Conservation (phyloP, 345 rosid genomes). For the Rubroshorea leprosula region DNA sequence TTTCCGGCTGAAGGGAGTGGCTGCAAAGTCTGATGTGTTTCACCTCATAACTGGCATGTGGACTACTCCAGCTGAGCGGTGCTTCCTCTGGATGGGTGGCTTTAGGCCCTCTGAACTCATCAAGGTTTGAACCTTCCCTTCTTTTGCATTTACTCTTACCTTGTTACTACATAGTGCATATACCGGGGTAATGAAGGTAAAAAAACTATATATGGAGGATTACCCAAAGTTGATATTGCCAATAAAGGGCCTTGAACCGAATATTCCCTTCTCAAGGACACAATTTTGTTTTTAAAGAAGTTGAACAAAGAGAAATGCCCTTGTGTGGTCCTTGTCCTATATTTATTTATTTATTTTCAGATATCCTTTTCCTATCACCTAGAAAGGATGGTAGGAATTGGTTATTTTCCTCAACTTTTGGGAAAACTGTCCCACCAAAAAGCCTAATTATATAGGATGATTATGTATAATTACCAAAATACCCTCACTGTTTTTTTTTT, state of each 20-base stretch:
- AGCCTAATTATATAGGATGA: neutral
- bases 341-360: too few relatives aligned
- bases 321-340: neutral
- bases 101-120: conserved; percentile 90
- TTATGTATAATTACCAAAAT: too few relatives aligned
- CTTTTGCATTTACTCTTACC: neutral
- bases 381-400: neutral
- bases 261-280: conserved; percentile 13
- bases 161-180: neutral
- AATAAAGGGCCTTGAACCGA: neutral
- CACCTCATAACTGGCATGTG: conserved; percentile 88
- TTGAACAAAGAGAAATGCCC: conserved; percentile 2
- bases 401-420: neutral
- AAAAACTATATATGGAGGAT: too few relatives aligned
- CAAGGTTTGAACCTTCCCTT: conserved; percentile 44
- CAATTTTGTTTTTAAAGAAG: conserved; percentile 9
- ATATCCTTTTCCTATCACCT: neutral
- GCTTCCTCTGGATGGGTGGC: conserved; percentile 99
- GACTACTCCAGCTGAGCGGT: conserved; percentile 86
- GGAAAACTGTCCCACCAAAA: conserved; percentile 1
- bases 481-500: too few relatives aligned
- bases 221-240: conserved; percentile 1
- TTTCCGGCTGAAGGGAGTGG: conserved; percentile 58
- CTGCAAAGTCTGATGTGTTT: conserved; percentile 78
- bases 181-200: too few relatives aligned